A percentile compares a stretch with the other conserved stretches of the same genome.
These are phyloP conservation scores for Epichloe coenophiala DNA, from an alignment of 2,329 filamentous ascomycete species.

Conservation along the genomic window DNA sequence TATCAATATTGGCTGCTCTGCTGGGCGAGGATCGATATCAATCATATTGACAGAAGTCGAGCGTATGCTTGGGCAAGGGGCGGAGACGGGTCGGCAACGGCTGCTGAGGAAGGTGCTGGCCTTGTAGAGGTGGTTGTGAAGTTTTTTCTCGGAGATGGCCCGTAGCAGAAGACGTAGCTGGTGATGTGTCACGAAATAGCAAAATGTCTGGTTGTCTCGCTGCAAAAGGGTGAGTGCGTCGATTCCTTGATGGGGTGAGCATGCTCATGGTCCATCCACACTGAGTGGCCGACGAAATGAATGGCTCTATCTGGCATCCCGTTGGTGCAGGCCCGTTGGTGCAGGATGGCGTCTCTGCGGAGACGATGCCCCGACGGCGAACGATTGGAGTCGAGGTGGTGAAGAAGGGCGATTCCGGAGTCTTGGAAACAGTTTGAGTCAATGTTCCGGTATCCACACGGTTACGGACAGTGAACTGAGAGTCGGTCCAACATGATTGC, in stretches of 20 bases:
- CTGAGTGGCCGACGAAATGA: background rate
- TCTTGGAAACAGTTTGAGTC: background rate
- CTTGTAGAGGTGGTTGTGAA: background rate
- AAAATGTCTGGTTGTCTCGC: background rate
- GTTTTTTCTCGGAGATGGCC: background rate
- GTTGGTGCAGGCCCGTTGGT: too few relatives aligned
- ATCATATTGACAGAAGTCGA: background rate
- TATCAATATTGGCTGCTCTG: background rate
- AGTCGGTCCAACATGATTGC: background rate
- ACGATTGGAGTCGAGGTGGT: background rate
- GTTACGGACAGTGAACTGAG: background rate
- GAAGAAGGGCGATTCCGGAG: background rate
- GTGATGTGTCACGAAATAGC: background rate
- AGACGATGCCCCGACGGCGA: background rate
- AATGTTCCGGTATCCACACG: background rate
- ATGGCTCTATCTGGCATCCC: background rate
- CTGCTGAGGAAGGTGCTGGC: background rate
- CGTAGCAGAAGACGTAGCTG: background rate
- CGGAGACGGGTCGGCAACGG: background rate
- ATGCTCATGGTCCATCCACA: background rate
- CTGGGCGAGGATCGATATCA: background rate
- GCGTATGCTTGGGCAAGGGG: background rate
- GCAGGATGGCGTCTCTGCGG: background rate
- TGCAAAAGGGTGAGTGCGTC: background rate
- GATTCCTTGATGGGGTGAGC: background rate